Evolutionary conservation across 495 filamentous ascomycete species (phyloP).

Genomic region (Rostrohypoxylon terebratum): DNA sequence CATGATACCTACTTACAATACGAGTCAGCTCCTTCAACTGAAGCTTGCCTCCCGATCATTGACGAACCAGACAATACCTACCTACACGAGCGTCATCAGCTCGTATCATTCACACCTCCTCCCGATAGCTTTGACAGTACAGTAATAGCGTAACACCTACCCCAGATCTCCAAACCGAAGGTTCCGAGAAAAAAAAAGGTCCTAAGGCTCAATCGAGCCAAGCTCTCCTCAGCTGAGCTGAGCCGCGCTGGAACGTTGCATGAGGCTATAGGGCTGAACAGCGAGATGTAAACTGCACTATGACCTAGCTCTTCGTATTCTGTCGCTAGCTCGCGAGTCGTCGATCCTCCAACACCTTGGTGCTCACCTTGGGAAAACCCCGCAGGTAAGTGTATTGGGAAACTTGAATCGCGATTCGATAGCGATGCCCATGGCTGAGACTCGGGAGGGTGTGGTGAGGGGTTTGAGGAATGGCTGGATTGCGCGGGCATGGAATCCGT

Average conservation of each 20-base stretch:
- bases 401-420: neutral
- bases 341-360: slow-evolving; percentile 5
- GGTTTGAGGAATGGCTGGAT: slow-evolving; percentile 5
- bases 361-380: slow-evolving; percentile 7
- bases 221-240: slow-evolving; percentile 27
- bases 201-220: slow-evolving; percentile 5
- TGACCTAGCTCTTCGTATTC: slow-evolving; percentile 16
- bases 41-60: neutral
- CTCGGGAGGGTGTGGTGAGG: slow-evolving; percentile 9
- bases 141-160: slow-evolving; percentile 5
- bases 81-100: neutral
- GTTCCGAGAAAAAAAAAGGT: slow-evolving; percentile 2
- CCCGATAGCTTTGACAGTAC: neutral
- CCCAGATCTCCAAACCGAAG: slow-evolving; percentile 15
- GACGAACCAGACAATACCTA: neutral
- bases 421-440: slow-evolving; percentile 17
- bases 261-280: slow-evolving; percentile 42
- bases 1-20: slow-evolving; percentile 3
- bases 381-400: neutral
- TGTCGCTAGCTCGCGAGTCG: neutral
- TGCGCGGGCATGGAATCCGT: slow-evolving; percentile 1
- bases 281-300: neutral
- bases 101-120: slow-evolving; percentile 5
- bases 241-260: slow-evolving; percentile 34
- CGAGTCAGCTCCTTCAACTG: neutral